Conservation (phyloP, 2,329 filamentous ascomycete genomes). For the Trichoderma polysporum region DNA sequence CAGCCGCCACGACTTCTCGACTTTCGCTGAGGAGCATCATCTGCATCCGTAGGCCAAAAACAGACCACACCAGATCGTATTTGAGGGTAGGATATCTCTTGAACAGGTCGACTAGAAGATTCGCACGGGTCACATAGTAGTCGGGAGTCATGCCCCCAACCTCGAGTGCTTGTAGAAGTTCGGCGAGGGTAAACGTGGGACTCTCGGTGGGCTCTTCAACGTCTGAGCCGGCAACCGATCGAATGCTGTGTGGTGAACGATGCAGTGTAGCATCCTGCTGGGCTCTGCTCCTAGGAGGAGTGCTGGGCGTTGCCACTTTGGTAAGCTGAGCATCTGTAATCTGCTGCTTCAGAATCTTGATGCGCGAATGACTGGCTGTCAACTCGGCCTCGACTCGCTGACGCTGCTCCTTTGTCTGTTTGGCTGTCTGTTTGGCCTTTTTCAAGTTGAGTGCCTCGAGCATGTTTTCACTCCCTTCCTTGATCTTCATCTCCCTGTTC, state of each 20-base stretch:
- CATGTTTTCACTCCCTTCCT: conserved; percentile 96
- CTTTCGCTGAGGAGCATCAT: conserved; percentile 95
- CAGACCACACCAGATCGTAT: conserved; percentile 93
- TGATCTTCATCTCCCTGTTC: conserved; percentile 96
- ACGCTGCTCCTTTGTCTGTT: conserved; percentile 87
- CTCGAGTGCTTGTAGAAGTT: conserved; percentile 87
- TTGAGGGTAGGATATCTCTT: conserved; percentile 90
- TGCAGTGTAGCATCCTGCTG: conserved; percentile 48
- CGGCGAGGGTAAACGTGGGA: conserved; percentile 85
- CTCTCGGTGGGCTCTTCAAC: conserved; percentile 73
- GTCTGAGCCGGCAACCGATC: conserved; percentile 59
- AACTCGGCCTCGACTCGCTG: conserved; percentile 82
- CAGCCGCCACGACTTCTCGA: conserved; percentile 91
- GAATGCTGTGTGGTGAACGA: conserved; percentile 58
- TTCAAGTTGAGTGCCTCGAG: conserved; percentile 91
- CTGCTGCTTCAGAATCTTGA: conserved; percentile 59
- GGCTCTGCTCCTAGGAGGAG: conserved; percentile 51
- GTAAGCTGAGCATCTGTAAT: conserved; percentile 60
- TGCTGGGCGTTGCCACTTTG: conserved; percentile 47
- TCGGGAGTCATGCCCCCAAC: conserved; percentile 84
- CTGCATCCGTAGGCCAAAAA: conserved; percentile 91
- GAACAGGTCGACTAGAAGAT: conserved; percentile 93
- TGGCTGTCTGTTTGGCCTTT: conserved; percentile 91
- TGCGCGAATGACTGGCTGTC: conserved; percentile 77
- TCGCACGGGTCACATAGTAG: conserved; percentile 92